These are phyloP conservation scores for Pleoardoris graminearum DNA, from an alignment of 2,329 filamentous ascomycete species.

Conservation along the genomic window DNA sequence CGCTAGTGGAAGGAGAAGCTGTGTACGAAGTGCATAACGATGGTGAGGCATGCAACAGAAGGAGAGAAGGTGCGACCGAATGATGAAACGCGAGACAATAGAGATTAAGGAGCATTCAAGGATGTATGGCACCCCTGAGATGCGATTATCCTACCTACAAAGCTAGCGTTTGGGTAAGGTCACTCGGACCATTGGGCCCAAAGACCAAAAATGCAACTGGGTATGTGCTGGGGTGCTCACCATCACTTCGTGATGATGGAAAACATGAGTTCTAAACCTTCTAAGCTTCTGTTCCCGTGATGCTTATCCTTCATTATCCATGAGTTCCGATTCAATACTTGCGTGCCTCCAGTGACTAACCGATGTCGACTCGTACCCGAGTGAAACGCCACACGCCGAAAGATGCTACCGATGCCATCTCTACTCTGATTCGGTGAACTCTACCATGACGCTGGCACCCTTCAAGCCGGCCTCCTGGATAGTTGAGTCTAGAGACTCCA, in stretches of 20 bases:
- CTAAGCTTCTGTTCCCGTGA: constrained; percentile 1
- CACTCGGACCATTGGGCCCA: not conserved
- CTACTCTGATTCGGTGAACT: constrained; percentile 58
- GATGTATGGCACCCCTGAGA: not conserved
- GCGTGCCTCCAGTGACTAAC: not conserved
- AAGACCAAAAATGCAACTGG: constrained; percentile 5
- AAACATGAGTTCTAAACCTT: constrained; percentile 2
- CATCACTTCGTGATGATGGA: constrained; percentile 1
- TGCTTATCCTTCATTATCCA: not conserved
- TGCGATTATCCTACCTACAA: not conserved
- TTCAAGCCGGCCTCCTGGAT: constrained; percentile 84
- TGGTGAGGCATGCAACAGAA: too few species aligned
- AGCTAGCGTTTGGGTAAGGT: not conserved
- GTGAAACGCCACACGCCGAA: constrained; percentile 3
- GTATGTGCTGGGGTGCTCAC: constrained; percentile 4
- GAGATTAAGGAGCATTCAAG: not conserved
- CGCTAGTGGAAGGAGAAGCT: too few species aligned
- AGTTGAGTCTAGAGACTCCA: constrained; percentile 71
- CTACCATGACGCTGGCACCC: constrained; percentile 94
- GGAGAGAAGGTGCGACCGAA: too few species aligned
- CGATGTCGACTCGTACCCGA: not conserved
- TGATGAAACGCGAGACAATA: not conserved
- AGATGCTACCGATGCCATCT: not conserved
- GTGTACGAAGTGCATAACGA: too few species aligned
- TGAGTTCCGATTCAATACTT: not conserved